Evolutionary conservation across 306 rosid species (phyloP).

Genomic region (Lablab purpureus): DNA sequence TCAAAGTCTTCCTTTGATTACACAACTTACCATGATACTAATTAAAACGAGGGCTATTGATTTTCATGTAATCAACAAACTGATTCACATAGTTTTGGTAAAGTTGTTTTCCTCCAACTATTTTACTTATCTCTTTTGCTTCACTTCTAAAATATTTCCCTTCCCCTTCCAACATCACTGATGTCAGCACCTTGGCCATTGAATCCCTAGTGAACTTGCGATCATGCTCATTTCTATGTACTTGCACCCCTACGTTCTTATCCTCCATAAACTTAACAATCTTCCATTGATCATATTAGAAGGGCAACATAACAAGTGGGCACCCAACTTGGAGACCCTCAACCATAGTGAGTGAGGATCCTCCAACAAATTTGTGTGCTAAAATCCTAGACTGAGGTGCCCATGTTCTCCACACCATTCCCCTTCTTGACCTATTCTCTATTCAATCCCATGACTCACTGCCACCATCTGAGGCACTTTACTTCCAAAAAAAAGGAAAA

Average conservation of each 20-base stretch:
- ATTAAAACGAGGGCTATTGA: neutral
- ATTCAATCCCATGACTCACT: neutral
- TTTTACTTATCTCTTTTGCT: too few species aligned
- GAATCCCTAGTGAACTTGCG: too few species aligned
- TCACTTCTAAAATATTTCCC: too few species aligned
- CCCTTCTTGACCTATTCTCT: neutral
- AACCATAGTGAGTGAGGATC: neutral
- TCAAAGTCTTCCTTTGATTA: too few species aligned
- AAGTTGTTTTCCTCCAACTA: neutral
- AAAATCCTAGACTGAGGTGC: neutral
- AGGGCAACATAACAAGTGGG: neutral
- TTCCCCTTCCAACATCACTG: too few species aligned
- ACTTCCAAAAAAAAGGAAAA: neutral
- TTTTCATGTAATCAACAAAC: neutral
- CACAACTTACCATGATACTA: too few species aligned
- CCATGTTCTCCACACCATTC: conserved; percentile 5
- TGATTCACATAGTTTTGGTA: neutral
- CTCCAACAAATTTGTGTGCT: neutral
- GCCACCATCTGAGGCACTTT: neutral
- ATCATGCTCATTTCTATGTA: too few species aligned
- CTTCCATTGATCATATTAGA: neutral
- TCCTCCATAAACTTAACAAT: too few species aligned
- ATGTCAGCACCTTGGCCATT: too few species aligned
- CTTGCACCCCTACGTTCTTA: too few species aligned
- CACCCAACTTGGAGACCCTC: neutral